These are phyloP conservation scores for Exophiala phaeomuriformis DNA, from an alignment of 2,329 filamentous ascomycete genomes.

Conservation along the genomic window DNA sequence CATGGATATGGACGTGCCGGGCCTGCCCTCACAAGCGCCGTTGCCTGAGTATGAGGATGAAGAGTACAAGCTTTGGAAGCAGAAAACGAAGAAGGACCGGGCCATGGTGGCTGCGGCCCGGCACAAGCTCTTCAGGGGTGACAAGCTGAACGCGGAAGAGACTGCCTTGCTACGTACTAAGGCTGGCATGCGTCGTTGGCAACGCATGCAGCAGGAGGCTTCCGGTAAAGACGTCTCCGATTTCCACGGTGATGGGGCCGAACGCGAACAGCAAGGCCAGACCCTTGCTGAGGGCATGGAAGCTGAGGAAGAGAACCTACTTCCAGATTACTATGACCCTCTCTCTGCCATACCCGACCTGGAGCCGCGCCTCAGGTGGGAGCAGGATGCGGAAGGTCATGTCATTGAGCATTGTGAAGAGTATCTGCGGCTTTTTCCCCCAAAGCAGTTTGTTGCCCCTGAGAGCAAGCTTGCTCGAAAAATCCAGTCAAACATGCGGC, in stretches of 20 bases:
- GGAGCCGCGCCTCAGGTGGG: constrained; percentile 69
- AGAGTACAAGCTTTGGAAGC: constrained; percentile 97
- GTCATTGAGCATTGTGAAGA: constrained; percentile 84
- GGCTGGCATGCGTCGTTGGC: constrained; percentile 80
- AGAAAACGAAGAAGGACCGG: constrained; percentile 93
- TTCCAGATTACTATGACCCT: constrained; percentile 93
- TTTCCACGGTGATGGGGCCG: constrained; percentile 36
- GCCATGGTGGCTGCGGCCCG: constrained; percentile 79
- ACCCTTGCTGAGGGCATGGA: constrained; percentile 94
- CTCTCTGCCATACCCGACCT: constrained; percentile 81
- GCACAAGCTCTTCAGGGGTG: constrained; percentile 74
- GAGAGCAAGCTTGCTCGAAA: constrained; percentile 66
- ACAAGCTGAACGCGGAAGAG: constrained; percentile 77
- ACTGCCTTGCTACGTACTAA: constrained; percentile 79
- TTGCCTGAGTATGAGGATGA: constrained; percentile 78
- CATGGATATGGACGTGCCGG: constrained; percentile 84
- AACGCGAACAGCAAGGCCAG: constrained; percentile 44
- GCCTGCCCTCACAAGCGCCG: constrained; percentile 50
- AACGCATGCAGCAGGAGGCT: constrained; percentile 68
- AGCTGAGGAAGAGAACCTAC: constrained; percentile 70
- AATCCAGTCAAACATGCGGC: constrained; percentile 83
- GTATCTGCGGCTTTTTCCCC: constrained; percentile 68
- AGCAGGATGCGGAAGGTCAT: constrained; percentile 80
- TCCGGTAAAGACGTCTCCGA: constrained; percentile 41
- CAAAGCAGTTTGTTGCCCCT: constrained; percentile 67